phyloP scores from a whole-genome alignment of 129 eudicot species.

The Helianthus annuus region DNA sequence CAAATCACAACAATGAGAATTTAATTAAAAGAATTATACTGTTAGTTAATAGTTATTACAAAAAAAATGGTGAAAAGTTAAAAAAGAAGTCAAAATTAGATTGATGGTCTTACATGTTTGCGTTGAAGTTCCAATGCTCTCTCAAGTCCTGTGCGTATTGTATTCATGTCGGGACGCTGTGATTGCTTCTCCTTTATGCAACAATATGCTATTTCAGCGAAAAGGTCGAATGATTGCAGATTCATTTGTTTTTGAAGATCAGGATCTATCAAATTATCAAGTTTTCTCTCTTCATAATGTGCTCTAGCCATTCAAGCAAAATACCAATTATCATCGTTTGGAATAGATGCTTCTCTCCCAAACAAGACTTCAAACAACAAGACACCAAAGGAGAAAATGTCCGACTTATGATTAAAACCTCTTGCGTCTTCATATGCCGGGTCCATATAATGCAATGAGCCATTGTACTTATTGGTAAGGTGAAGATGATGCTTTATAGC shows the following conservation, averaged over 20 bases:
- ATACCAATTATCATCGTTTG: neutral
- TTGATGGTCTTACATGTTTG: constrained; percentile 2
- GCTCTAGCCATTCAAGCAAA: neutral
- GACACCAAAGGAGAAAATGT: constrained; percentile 12
- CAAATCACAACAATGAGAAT: neutral
- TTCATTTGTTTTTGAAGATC: neutral
- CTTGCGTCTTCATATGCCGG: neutral
- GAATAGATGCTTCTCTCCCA: neutral
- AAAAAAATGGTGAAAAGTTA: neutral
- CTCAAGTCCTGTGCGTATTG: neutral
- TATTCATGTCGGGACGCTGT: neutral
- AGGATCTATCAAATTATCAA: neutral
- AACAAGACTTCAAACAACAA: constrained; percentile 11
- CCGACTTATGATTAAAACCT: constrained; percentile 3
- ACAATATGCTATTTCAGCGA: neutral
- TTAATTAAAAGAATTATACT: neutral
- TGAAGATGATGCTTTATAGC: neutral
- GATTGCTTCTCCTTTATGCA: neutral
- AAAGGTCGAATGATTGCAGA: neutral
- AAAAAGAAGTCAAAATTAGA: neutral
- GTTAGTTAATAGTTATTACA: neutral
- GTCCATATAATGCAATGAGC: constrained; percentile 3
- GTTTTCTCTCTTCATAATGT: constrained; percentile 2
- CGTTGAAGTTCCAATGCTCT: neutral
- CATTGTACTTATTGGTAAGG: neutral